Base-by-base conservation (phyloP, 169 alveolate genomes). In the Eimeria zaria region DNA sequence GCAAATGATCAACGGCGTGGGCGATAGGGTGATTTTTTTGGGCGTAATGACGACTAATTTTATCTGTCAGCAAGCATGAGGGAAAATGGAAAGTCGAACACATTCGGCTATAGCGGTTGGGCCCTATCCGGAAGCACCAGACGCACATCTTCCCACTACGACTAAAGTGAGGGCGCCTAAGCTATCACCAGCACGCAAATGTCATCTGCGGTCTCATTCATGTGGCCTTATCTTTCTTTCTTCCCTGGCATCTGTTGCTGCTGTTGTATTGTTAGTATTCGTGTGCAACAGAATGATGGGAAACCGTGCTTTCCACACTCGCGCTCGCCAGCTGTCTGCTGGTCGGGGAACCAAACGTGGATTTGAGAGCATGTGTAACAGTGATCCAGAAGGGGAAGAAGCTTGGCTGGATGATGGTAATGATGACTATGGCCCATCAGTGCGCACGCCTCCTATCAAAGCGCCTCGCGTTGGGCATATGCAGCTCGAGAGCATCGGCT, bases 301-400 rank as follows among this genome's bases (percentile, higher is more conserved):
- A 41, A 27, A 2, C 64, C 33, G 24, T 76, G 39, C 18, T 18
- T 11, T 76, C 24, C 62, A 41, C 39, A n/a, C 64, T 41, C 60
- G 39, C 8, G 64, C 44, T 76, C 87, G 87, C 22, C 87, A 22
- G 87, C 36, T 76, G 39, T 76, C 87, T n/a, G 87, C 44, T 20
- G 24, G 7, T 44, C 24, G 24, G 64, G 9, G 41, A 5, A 6
- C 0, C 62, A 18, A 46, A 20, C 33, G 51, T 16, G 58, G 11
- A 20, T 27, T 6, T n/a, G 60, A 41, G 44, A 14, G 64, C 46
- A 3, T 11, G 4, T 76, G 87, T 22, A 33, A 62, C 87, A 44
- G 8, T 76, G 87, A 76, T 1, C 0, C 60, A 20, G 55, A 8
- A 4, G 64, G 9, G 22, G 60, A 27, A 44, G 46, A 60, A 76